These are phyloP conservation scores for Lactarius akahatsu DNA, from an alignment of 768 basidiomycete species.

Conservation along the genomic window DNA sequence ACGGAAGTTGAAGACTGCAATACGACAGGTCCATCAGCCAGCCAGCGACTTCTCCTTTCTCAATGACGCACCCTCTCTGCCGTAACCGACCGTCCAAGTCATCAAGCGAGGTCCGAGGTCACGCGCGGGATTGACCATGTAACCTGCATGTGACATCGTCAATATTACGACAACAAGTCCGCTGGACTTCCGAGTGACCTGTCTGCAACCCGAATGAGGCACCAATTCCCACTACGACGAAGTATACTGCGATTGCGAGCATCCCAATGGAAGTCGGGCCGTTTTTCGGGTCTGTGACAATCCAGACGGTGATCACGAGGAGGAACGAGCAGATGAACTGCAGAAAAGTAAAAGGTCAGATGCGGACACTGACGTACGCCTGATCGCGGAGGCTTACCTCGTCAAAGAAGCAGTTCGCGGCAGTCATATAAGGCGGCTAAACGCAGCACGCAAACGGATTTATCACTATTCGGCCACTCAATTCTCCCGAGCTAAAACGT, in stretches of 20 bases:
- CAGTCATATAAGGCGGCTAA: conserved; percentile 42
- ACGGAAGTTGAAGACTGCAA: conserved; percentile 40
- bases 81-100: conserved; percentile 70
- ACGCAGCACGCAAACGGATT: not conserved
- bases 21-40: not conserved
- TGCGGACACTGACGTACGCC: not conserved
- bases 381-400: conserved; percentile 35
- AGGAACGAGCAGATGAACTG: conserved; percentile 57
- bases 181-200: conserved; percentile 11
- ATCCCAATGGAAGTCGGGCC: conserved; percentile 49
- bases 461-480: not conserved
- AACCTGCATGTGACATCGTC: conserved; percentile 37
- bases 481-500: conserved; percentile 29
- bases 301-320: conserved; percentile 52
- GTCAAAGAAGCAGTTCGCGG: conserved; percentile 45
- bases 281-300: conserved; percentile 54
- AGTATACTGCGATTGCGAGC: conserved; percentile 53
- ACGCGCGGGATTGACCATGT: conserved; percentile 66
- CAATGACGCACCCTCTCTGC: conserved; percentile 40
- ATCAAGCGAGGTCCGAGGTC: conserved; percentile 67
- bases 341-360: conserved; percentile 1
- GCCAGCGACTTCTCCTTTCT: not conserved
- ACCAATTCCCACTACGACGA: conserved; percentile 57
- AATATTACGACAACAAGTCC: not conserved
- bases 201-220: conserved; percentile 60